A percentile compares a stretch with the other conserved stretches of the same genome.
phyloP scores from a whole-genome alignment of 176 grass and related monocot genomes.

The Aegilops bicornis region DNA sequence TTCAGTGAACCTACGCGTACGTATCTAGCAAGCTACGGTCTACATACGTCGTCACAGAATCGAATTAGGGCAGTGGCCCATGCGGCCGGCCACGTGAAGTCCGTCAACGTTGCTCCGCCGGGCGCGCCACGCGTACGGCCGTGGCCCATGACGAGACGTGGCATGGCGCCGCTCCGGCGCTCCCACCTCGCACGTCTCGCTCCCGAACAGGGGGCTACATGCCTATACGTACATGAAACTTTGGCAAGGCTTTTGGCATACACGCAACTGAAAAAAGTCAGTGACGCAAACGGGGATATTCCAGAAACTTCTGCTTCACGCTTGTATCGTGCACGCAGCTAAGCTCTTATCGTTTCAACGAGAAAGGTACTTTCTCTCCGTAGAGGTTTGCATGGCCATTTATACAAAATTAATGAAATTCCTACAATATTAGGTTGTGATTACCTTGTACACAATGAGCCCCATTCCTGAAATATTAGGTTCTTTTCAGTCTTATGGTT shows the following conservation, averaged over 20 bases:
- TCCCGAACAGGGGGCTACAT: not conserved
- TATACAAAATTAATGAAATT: too few species aligned
- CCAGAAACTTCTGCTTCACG: not conserved
- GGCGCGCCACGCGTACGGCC: slow-evolving; percentile 25
- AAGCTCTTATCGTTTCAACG: too few species aligned
- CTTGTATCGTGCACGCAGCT: not conserved
- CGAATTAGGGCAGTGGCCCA: not conserved
- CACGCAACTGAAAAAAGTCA: slow-evolving; percentile 19
- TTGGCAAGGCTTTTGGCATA: slow-evolving; percentile 11
- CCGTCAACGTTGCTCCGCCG: not conserved
- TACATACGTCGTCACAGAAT: not conserved
- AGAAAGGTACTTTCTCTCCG: too few species aligned
- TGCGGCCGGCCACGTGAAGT: slow-evolving; percentile 29
- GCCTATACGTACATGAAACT: not conserved
- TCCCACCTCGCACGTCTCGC: not conserved
- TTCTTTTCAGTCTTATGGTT: too few species aligned
- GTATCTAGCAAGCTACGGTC: not conserved
- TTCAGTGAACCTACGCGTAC: not conserved
- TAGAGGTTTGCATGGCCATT: too few species aligned
- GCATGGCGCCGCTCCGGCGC: not conserved
- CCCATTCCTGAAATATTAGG: too few species aligned
- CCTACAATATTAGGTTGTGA: too few species aligned
- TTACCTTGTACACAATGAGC: too few species aligned
- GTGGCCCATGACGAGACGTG: not conserved
- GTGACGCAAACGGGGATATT: not conserved